Evolutionary conservation across 768 basidiomycete genomes (phyloP).

Genomic region (Dentipellis fragilis): DNA sequence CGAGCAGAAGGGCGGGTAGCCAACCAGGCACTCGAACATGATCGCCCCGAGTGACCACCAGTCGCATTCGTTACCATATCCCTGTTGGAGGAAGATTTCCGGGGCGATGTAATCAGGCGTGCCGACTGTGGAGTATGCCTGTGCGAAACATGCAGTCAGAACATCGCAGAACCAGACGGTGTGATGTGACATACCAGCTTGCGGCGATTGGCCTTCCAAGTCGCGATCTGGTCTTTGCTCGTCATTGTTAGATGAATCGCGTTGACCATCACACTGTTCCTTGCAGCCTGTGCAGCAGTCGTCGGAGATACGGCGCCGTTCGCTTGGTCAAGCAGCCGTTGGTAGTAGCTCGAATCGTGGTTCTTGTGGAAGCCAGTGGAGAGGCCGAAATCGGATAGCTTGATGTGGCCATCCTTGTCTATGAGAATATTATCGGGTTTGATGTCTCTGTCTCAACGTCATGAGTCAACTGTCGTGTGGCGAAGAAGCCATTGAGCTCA

Average conservation of each 20-base stretch:
- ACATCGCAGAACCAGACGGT: background rate
- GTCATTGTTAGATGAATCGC: slow-evolving; percentile 95
- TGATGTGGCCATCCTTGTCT: slow-evolving; percentile 94
- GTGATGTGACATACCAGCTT: slow-evolving; percentile 56
- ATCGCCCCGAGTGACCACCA: slow-evolving; percentile 99
- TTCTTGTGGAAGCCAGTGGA: slow-evolving; percentile 99
- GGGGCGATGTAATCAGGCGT: slow-evolving; percentile 96
- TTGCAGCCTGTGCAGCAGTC: slow-evolving; percentile 39
- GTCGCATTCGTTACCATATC: slow-evolving; percentile 98
- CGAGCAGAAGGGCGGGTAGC: slow-evolving; percentile 95
- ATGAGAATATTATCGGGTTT: slow-evolving; percentile 99
- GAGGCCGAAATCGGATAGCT: slow-evolving; percentile 96
- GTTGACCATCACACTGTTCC: slow-evolving; percentile 97
- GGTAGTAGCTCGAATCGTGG: slow-evolving; percentile 93
- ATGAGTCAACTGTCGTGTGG: slow-evolving; percentile 1
- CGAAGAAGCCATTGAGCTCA: slow-evolving; percentile 25
- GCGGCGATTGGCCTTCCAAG: slow-evolving; percentile 97
- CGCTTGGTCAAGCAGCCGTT: slow-evolving; percentile 69
- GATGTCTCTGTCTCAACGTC: slow-evolving; percentile 62
- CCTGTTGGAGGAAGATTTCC: slow-evolving; percentile 92
- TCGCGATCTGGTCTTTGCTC: slow-evolving; percentile 87
- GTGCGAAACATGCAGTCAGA: slow-evolving; percentile 1
- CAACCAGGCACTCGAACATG: slow-evolving; percentile 96
- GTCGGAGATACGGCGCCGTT: slow-evolving; percentile 34
- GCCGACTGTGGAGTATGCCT: slow-evolving; percentile 98